phyloP scores from a whole-genome alignment of 2,329 filamentous ascomycete genomes.

The Pyrenochaeta sp. region DNA sequence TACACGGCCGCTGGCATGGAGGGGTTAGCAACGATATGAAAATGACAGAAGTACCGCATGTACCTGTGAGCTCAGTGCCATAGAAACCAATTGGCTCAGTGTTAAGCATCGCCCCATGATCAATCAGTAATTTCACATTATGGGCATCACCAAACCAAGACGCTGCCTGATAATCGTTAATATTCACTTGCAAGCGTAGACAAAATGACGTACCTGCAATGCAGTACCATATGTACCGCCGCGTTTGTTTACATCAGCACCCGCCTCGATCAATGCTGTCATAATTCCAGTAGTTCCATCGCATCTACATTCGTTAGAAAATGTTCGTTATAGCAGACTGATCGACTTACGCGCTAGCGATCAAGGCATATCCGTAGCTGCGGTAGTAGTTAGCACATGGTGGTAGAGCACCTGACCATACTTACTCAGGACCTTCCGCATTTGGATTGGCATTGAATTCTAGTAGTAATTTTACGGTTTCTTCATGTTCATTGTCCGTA shows the following conservation, averaged over 20 bases:
- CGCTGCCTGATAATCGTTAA: constrained; percentile 8
- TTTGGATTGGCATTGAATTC: constrained; percentile 28
- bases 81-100: constrained; percentile 26
- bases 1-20: constrained; percentile 19
- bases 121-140: constrained; percentile 30
- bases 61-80: constrained; percentile 27
- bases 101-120: constrained; percentile 33
- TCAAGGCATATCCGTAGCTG: constrained; percentile 30
- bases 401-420: background rate
- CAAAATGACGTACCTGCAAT: constrained; percentile 18
- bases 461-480: constrained; percentile 30
- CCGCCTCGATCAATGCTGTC: constrained; percentile 23
- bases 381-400: constrained; percentile 1
- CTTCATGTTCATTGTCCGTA: constrained; percentile 28
- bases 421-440: constrained; percentile 28
- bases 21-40: background rate
- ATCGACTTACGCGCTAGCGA: constrained; percentile 20
- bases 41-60: background rate
- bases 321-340: background rate
- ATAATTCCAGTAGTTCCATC: constrained; percentile 32
- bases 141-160: constrained; percentile 24
- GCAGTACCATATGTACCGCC: constrained; percentile 32
- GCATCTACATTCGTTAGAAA: constrained; percentile 6
- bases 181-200: background rate
- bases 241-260: constrained; percentile 31